Percentiles rank a stretch among this genome's conserved stretches.
These are phyloP conservation scores for Hanseniaspora uvarum DNA, from an alignment of 1,139 yeast species.

Conservation along the genomic window DNA sequence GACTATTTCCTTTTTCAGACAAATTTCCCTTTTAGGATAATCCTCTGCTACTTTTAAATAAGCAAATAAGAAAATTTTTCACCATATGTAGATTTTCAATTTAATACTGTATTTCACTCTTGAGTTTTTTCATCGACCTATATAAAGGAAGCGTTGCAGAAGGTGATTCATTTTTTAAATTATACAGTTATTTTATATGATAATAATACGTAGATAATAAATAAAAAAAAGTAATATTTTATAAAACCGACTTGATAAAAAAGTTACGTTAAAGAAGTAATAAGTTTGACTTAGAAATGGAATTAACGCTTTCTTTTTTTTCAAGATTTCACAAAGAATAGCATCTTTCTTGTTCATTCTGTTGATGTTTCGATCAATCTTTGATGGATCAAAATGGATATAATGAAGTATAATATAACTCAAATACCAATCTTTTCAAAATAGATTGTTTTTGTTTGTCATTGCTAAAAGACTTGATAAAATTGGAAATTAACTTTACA, in stretches of 20 bases:
- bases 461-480: not conserved
- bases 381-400: not conserved
- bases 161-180: not conserved
- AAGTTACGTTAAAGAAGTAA: too few species aligned
- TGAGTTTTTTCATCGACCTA: constrained; percentile 21
- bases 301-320: too few species aligned
- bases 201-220: too few species aligned
- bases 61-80: constrained; percentile 31
- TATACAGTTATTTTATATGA: too few species aligned
- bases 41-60: too few species aligned
- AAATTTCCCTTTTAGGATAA: too few species aligned
- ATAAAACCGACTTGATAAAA: not conserved
- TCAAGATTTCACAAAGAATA: not conserved
- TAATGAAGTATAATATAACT: constrained; percentile 13
- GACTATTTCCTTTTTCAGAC: too few species aligned
- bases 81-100: not conserved
- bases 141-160: constrained; percentile 19
- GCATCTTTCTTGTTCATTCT: not conserved
- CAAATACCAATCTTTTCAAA: not conserved
- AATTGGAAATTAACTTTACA: not conserved
- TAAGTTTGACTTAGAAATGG: not conserved
- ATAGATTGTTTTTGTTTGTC: not conserved
- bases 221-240: not conserved
- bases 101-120: not conserved
- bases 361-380: not conserved